phyloP scores from a whole-genome alignment of 225 moss, liverwort and hornwort genomes.

The Lunularia cruciata region DNA sequence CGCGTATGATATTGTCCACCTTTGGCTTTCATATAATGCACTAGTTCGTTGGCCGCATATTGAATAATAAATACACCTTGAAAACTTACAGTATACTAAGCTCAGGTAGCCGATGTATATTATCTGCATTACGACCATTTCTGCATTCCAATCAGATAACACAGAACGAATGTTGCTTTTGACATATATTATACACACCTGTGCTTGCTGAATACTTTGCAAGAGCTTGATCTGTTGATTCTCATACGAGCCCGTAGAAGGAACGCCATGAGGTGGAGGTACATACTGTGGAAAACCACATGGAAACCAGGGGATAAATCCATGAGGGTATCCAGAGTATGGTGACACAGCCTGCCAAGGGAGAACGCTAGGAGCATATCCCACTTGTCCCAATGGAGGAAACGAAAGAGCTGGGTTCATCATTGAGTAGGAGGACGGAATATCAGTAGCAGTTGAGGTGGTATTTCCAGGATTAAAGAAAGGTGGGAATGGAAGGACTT shows the following conservation, averaged over 20 bases:
- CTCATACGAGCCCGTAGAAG: background rate
- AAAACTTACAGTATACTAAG: no score
- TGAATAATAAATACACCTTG: no score
- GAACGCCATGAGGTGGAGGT: background rate
- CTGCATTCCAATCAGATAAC: no score
- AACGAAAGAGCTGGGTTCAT: background rate
- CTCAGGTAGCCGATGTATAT: no score
- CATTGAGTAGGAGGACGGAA: background rate
- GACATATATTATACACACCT: no score
- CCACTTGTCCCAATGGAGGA: background rate
- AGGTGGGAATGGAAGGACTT: background rate
- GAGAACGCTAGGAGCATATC: background rate
- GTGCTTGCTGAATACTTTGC: constrained; percentile 17
- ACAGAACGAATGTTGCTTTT: no score
- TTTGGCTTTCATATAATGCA: no score
- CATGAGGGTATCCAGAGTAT: constrained; percentile 7
- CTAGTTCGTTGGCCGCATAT: no score
- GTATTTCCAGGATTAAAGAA: background rate
- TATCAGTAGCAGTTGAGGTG: background rate
- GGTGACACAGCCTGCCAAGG: background rate
- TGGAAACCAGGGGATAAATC: constrained; percentile 15
- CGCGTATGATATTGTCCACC: no score
- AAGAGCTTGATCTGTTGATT: background rate
- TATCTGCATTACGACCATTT: no score
- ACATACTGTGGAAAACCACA: constrained; percentile 14